Evolutionary conservation across 1,284 basidiomycete species (phyloP).

Genomic region (Sporisorium iseilematis-ciliati): DNA sequence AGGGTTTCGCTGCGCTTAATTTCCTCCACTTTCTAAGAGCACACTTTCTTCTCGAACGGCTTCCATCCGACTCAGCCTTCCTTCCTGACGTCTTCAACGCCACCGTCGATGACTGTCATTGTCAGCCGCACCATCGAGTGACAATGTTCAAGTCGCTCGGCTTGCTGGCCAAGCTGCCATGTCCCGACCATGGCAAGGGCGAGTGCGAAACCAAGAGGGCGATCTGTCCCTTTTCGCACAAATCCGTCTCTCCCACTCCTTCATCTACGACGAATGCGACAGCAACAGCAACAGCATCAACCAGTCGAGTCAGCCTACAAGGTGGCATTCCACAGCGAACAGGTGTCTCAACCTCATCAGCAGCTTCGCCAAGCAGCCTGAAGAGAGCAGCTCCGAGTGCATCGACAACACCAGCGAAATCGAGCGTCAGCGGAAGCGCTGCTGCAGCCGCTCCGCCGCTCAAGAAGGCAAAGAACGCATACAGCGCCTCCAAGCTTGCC

Average conservation of each 20-base stretch:
- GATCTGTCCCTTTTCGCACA: slow-evolving; percentile 55
- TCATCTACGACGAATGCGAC: slow-evolving; percentile 1
- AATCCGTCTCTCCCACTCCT: slow-evolving; percentile 5
- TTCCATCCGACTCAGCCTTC: background rate
- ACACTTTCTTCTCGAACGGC: no score
- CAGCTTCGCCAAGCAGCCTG: background rate
- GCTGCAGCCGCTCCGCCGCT: slow-evolving; percentile 21
- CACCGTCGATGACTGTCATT: background rate
- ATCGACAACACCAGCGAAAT: slow-evolving; percentile 6
- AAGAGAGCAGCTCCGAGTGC: slow-evolving; percentile 19
- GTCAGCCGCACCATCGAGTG: background rate
- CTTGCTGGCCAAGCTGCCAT: slow-evolving; percentile 51
- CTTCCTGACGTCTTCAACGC: background rate
- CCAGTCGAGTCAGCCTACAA: slow-evolving; percentile 10
- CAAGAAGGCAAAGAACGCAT: slow-evolving; percentile 51
- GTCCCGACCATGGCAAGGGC: slow-evolving; percentile 54
- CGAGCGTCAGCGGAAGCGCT: slow-evolving; percentile 3
- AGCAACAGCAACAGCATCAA: slow-evolving; percentile 16
- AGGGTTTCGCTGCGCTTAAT: background rate
- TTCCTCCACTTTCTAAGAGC: background rate
- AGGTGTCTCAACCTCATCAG: background rate
- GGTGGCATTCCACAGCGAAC: slow-evolving; percentile 12
- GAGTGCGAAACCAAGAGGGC: slow-evolving; percentile 46
- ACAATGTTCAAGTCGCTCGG: slow-evolving; percentile 60
- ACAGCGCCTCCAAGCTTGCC: slow-evolving; percentile 22